Conservation (phyloP, 2,329 filamentous ascomycete species). For the Fusarium drepaniforme region DNA sequence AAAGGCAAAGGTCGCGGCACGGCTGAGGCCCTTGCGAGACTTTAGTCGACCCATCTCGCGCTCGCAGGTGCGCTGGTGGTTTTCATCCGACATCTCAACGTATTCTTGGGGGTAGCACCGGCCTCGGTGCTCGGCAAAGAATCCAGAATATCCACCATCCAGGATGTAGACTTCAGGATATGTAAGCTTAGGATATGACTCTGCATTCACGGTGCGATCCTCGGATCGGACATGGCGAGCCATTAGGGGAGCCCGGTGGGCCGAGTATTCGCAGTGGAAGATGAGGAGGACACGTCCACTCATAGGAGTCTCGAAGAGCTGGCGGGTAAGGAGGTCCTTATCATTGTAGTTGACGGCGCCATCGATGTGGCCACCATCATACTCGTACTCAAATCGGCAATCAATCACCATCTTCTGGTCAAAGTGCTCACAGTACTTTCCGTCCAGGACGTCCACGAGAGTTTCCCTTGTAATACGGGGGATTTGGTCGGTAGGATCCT, state of each 20-base stretch:
- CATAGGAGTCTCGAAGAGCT: slow-evolving; percentile 79
- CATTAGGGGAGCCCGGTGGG: slow-evolving; percentile 95
- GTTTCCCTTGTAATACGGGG: slow-evolving; percentile 88
- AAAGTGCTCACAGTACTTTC: slow-evolving; percentile 81
- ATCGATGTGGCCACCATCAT: slow-evolving; percentile 94
- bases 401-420: slow-evolving; percentile 90
- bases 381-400: slow-evolving; percentile 99
- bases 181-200: slow-evolving; percentile 88
- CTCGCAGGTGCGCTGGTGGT: slow-evolving; percentile 93
- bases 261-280: slow-evolving; percentile 98
- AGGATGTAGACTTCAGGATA: slow-evolving; percentile 98
- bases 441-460: slow-evolving; percentile 88
- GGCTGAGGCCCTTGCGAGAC: slow-evolving; percentile 85
- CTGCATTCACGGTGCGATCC: slow-evolving; percentile 87
- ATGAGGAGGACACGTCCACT: slow-evolving; percentile 83
- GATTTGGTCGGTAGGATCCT: slow-evolving; percentile 86
- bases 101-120: slow-evolving; percentile 96
- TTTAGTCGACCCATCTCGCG: slow-evolving; percentile 94
- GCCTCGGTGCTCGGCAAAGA: slow-evolving; percentile 82
- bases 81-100: slow-evolving; percentile 94
- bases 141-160: slow-evolving; percentile 94
- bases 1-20: slow-evolving; percentile 96
- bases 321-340: slow-evolving; percentile 85
- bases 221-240: slow-evolving; percentile 91
- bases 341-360: slow-evolving; percentile 97